Evolutionary conservation across 768 basidiomycete species (phyloP), one percentile per base, ranked within the genome.

Genomic region (Leccinum longicurvipes): DNA sequence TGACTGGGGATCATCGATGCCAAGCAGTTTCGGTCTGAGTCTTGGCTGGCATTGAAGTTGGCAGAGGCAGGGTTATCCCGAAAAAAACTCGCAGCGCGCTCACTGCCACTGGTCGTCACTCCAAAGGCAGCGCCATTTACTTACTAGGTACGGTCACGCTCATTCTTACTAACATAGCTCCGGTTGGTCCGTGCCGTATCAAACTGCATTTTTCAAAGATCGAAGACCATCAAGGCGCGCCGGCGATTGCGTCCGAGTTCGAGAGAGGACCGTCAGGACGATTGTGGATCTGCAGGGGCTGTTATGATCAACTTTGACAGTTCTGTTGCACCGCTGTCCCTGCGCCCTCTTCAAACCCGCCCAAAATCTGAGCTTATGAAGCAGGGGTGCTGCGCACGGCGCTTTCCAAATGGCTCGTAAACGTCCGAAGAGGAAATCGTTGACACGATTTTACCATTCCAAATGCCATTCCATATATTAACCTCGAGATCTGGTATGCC

Each of bases 401-500:
- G 3, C n/a, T 11, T 11, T 32, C 14, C n/a, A 17, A 32, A 32
- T 24, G 9, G 21, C 12, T 23, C 6, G 0, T 25, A 14, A 34
- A 14, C 5, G 9, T 52, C 49, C 27, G 28, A 55, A 55, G 31
- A 29, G 54, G 34, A 39, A 56, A 34, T 50, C 6, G 10, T 8
- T 29, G 14, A 17, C 34, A 21, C 15, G 15, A 19, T 47, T 51
- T n/a, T 9, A 5, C 29, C 24, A 17, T 14, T 9, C 31, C 36
- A 4, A n/a, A 4, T 36, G 27, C 8, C 34, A 59, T 59, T 44
- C 50, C 21, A 59, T 59, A 45, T 56, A 57, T 56, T 19, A 56
- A 15, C 6, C 10, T 28, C 21, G 17, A 27, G 10, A 21, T 48
- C 46, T 14, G n/a, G 34, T 6, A 46, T 47, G 47, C 49, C 27